Conservation (phyloP, 1,284 basidiomycete genomes). For the Rhizoctonia solani region DNA sequence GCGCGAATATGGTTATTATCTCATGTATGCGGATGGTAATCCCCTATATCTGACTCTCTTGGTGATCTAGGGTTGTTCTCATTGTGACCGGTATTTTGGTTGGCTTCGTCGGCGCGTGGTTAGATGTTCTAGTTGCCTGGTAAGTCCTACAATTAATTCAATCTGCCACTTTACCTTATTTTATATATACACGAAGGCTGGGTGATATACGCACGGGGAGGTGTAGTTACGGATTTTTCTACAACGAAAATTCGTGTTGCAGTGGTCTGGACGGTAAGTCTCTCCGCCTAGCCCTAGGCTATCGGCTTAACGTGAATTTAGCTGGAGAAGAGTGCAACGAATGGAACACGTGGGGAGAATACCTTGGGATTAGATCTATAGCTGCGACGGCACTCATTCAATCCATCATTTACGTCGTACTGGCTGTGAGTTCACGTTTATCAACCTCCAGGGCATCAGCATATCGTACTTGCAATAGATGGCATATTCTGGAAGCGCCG, state of each 20-base stretch:
- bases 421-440: constrained; percentile 55
- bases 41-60: not conserved
- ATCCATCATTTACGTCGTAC: constrained; percentile 61
- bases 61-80: constrained; percentile 43
- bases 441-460: not conserved
- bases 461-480: constrained; percentile 49
- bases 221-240: constrained; percentile 72
- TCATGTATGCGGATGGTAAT: not conserved
- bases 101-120: constrained; percentile 69
- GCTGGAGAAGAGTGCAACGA: constrained; percentile 72
- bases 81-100: constrained; percentile 68
- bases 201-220: constrained; percentile 70
- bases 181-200: constrained; percentile 55
- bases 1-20: constrained; percentile 65
- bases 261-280: constrained; percentile 70
- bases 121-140: constrained; percentile 78
- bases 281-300: not conserved
- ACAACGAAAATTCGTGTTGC: constrained; percentile 74
- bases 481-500: constrained; percentile 65
- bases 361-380: constrained; percentile 57
- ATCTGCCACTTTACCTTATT: not conserved
- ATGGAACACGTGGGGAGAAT: constrained; percentile 72
- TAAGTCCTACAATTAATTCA: constrained; percentile 44
- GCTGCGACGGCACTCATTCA: constrained; percentile 65
- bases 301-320: constrained; percentile 42